These are phyloP conservation scores for Yamagishiella unicocca DNA, from an alignment of 139 green algal genomes.

Conservation along the genomic window DNA sequence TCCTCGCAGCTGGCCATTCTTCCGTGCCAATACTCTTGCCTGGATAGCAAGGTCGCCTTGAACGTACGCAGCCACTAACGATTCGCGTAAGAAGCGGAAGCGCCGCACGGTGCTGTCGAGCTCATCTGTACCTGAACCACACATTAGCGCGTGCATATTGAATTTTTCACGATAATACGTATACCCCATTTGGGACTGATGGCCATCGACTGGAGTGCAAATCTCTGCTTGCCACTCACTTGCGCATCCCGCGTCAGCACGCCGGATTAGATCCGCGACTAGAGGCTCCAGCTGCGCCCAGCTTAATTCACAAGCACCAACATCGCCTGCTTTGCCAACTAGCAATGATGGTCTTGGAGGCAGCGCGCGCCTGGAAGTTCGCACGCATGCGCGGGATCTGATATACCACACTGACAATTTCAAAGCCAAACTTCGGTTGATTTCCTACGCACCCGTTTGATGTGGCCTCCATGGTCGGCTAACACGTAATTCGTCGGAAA, in stretches of 20 bases:
- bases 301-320: not conserved
- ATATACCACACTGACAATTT: not conserved
- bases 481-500: too few species aligned
- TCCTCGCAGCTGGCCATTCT: not conserved
- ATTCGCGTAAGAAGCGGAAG: conserved; percentile 32
- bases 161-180: not conserved
- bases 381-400: too few species aligned
- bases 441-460: not conserved
- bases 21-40: too few species aligned
- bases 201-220: too few species aligned
- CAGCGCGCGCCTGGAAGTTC: not conserved
- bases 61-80: conserved; percentile 28
- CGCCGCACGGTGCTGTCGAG: not conserved
- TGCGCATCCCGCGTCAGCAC: not conserved
- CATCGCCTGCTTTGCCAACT: conserved; percentile 17
- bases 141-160: not conserved
- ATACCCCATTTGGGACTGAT: not conserved
- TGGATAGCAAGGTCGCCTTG: not conserved
- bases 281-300: conserved; percentile 4
- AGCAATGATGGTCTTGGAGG: conserved; percentile 9
- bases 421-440: not conserved
- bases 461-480: not conserved
- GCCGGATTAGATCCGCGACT: not conserved
- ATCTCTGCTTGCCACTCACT: too few species aligned
- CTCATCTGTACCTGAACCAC: not conserved